phyloP scores from a whole-genome alignment of 768 basidiomycete genomes.

The Suillus variegatus region DNA sequence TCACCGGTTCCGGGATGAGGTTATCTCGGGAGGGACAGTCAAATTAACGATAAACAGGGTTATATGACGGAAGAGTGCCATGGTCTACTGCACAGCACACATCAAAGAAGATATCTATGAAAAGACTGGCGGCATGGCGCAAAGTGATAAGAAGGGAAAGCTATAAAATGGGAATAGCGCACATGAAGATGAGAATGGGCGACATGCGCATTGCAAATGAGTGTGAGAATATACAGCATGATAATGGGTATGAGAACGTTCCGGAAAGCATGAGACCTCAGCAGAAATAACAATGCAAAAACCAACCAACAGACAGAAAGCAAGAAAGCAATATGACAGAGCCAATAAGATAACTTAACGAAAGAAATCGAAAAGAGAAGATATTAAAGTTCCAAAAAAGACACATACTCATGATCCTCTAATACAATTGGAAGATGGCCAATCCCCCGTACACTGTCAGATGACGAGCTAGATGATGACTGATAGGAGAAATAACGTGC shows the following conservation, averaged over 20 bases:
- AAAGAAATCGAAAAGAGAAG: background rate
- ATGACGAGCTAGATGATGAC: conserved; percentile 1
- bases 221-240: conserved; percentile 5
- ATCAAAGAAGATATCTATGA: background rate
- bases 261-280: background rate
- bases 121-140: background rate
- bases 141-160: conserved; percentile 4
- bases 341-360: background rate
- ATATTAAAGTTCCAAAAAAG: conserved; percentile 11
- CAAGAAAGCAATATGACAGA: background rate
- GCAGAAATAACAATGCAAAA: background rate
- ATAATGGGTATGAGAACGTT: background rate
- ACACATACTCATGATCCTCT: conserved; percentile 14
- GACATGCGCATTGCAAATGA: background rate
- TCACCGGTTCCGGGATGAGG: background rate
- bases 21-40: background rate
- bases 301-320: background rate
- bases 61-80: background rate
- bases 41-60: background rate
- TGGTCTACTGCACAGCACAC: background rate
- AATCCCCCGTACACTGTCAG: background rate
- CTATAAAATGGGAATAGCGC: background rate
- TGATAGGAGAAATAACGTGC: conserved; percentile 2
- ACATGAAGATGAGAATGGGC: background rate
- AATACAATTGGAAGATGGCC: conserved; percentile 10